Evolutionary conservation across 176 grass and related monocot genomes (phyloP).

Genomic region (Oryza coarctata): DNA sequence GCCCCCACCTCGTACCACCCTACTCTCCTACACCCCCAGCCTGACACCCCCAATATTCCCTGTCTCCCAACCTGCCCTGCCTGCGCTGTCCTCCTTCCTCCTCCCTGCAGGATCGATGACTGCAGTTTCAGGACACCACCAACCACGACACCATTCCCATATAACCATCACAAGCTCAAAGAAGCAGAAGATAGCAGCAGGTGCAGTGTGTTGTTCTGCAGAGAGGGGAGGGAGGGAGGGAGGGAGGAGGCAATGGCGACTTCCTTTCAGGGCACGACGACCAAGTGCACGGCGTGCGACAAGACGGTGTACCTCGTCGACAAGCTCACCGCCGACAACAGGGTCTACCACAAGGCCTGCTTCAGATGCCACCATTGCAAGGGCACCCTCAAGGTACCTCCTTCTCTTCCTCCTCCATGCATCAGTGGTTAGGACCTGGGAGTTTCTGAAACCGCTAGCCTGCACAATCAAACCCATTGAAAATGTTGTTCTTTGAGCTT

Average conservation of each 20-base stretch:
- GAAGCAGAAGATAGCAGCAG: background rate
- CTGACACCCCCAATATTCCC: constrained; percentile 45
- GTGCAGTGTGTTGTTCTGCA: background rate
- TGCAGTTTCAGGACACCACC: constrained; percentile 41
- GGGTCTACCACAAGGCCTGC: constrained; percentile 97
- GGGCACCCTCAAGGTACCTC: constrained; percentile 80
- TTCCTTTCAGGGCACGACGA: constrained; percentile 77
- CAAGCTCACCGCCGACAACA: constrained; percentile 97
- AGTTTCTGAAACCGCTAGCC: background rate
- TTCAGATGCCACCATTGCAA: constrained; percentile 99
- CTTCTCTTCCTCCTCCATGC: background rate
- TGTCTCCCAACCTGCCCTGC: constrained; percentile 50
- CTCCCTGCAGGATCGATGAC: constrained; percentile 35
- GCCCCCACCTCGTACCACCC: background rate
- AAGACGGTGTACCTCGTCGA: constrained; percentile 99
- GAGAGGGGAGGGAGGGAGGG: background rate
- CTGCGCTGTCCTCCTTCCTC: background rate
- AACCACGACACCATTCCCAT: constrained; percentile 33
- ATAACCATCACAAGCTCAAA: constrained; percentile 31
- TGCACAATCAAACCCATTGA: background rate
- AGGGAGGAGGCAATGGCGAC: constrained; percentile 44
- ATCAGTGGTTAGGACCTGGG: background rate
- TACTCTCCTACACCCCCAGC: background rate
- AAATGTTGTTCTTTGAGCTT: background rate
- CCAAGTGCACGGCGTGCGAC: constrained; percentile 90